Evolutionary conservation across 2,329 filamentous ascomycete species (phyloP), one percentile per base, ranked within the genome.

Genomic region (Tolypocladium tundrense): DNA sequence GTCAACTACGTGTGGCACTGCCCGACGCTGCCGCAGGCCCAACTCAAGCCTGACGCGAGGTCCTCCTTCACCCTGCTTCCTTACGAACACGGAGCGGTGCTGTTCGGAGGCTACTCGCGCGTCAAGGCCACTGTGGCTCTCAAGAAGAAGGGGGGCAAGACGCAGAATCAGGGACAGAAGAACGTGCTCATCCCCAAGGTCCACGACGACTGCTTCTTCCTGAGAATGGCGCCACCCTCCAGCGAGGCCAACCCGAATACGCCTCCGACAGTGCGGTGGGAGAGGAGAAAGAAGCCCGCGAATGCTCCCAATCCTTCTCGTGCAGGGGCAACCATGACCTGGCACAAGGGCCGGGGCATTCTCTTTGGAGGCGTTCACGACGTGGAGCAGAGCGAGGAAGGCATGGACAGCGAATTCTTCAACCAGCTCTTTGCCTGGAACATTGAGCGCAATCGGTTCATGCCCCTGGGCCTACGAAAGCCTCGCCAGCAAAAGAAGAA

Each of bases 371-470:
- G 94, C 56, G 94, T 99, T 4, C 91, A 97, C 66, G 92, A 96
- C 65, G 88, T 95, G 0, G 91, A 96, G 71, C 83, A 92, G 69
- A 93, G 84, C 62, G 92, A 96, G 69, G 94, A 99, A 71, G 91
- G 90, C 4, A 96, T 99, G 64, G 93, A 99, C 57, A 96, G 90
- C 68, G 92, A 97, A 70, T 99, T 99, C 74, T 99, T 97, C 77
- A 93, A 97, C 66, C 83, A 87, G 58, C 75, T 97, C 31, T 95
- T 89, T 67, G 89, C 92, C 6, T 97, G 92, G 90, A 97, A 96
- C 68, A 86, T 96, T 61, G 94, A 97, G 67, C 84, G 93, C 59
- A 99, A 99, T 70, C 82, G 94, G 10, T 97, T 96, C 76, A 97
- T 97, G 77, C 90, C 88, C 2, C 78, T 97, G 51, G 77, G 78